These are phyloP conservation scores for Diophrys appendiculata DNA, from an alignment of 73 alveolate species.

Conservation along the genomic window DNA sequence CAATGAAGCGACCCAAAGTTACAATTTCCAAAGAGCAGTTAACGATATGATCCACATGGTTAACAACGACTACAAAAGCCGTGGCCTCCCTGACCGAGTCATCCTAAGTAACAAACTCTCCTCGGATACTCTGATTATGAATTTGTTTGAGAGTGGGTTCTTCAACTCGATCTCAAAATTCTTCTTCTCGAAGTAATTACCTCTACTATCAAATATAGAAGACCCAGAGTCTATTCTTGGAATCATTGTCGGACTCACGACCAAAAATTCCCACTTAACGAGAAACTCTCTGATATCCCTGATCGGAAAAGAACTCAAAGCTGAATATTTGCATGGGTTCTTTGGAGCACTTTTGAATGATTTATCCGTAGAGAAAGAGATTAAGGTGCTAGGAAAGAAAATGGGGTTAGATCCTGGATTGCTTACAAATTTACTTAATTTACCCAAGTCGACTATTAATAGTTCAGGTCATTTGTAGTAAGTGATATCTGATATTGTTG, in stretches of 20 bases:
- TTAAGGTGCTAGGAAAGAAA: neutral
- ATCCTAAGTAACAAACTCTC: neutral
- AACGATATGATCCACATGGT: too few relatives aligned
- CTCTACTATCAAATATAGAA: neutral
- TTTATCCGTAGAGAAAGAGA: neutral
- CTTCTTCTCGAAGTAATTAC: neutral
- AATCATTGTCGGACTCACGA: slow-evolving; percentile 6
- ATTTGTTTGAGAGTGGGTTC: neutral
- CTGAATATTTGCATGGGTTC: neutral
- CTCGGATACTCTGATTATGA: neutral
- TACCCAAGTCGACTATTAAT: too few relatives aligned
- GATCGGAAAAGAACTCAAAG: neutral
- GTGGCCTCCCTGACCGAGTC: too few relatives aligned
- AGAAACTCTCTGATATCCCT: neutral
- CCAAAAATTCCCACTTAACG: neutral
- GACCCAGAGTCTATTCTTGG: slow-evolving; percentile 9
- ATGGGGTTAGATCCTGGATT: neutral
- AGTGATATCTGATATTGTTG: too few relatives aligned
- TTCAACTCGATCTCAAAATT: neutral
- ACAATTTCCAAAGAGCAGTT: too few relatives aligned
- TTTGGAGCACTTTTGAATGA: slow-evolving; percentile 12
- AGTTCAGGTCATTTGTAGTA: too few relatives aligned
- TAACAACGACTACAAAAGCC: too few relatives aligned
- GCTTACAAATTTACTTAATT: neutral
- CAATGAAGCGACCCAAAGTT: too few relatives aligned